phyloP scores from a whole-genome alignment of 208 protist species.

The Naegleria lovaniensis region DNA sequence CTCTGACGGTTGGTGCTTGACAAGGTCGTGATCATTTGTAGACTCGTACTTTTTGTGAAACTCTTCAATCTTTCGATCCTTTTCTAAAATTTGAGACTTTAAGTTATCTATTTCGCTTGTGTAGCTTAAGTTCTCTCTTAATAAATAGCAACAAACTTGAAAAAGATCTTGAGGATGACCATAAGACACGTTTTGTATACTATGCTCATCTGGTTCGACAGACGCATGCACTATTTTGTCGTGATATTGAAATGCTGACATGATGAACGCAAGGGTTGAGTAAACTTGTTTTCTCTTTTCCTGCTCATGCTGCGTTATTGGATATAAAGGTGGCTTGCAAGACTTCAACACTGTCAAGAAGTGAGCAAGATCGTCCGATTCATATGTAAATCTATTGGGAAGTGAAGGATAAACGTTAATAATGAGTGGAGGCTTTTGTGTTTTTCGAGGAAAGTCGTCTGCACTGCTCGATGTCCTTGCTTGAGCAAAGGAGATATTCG shows the following conservation, averaged over 20 bases:
- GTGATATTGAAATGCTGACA: background rate
- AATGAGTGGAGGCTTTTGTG: background rate
- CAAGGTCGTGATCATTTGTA: background rate
- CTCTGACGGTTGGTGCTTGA: background rate
- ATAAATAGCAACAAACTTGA: conserved; percentile 23
- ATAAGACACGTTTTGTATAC: background rate
- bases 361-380: background rate
- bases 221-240: background rate
- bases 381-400: conserved; percentile 3
- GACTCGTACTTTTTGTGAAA: background rate
- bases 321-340: background rate
- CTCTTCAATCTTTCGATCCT: background rate
- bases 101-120: background rate
- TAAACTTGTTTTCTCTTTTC: background rate
- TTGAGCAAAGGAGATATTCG: too few species aligned
- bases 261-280: background rate
- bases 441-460: background rate
- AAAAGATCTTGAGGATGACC: conserved; percentile 23
- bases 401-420: background rate
- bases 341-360: background rate
- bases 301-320: background rate
- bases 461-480: background rate
- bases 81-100: background rate
- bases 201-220: background rate
- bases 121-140: background rate